Evolutionary conservation across 352 stramenopile genomes (phyloP).

Genomic region (Globisporangium nodosum): DNA sequence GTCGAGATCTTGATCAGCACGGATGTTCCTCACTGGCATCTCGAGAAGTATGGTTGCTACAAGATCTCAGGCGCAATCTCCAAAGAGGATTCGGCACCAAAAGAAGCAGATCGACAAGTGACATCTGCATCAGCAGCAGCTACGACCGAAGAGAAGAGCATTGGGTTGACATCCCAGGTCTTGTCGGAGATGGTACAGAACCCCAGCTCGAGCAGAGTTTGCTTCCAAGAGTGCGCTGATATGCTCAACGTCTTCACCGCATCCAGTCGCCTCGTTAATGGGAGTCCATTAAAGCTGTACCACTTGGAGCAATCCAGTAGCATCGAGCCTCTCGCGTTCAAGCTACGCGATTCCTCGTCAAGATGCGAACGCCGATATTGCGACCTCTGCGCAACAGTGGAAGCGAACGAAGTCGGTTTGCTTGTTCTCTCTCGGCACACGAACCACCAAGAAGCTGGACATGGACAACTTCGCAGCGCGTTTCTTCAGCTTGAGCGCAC

Average conservation of each 20-base stretch:
- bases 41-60: slow-evolving; percentile 32
- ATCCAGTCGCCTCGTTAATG: not conserved
- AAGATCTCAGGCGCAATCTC: slow-evolving; percentile 14
- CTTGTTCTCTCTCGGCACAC: too few relatives aligned
- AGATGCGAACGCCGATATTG: not conserved
- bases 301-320: slow-evolving; percentile 2
- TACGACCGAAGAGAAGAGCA: slow-evolving; percentile 7
- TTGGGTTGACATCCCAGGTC: slow-evolving; percentile 1
- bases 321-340: slow-evolving; percentile 7
- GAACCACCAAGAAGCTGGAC: too few relatives aligned
- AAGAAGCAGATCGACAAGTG: not conserved
- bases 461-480: too few relatives aligned
- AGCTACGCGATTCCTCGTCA: not conserved
- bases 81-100: not conserved
- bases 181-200: not conserved
- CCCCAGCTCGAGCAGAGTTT: not conserved
- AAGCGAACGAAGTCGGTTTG: too few relatives aligned
- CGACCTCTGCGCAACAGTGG: too few relatives aligned
- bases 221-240: not conserved
- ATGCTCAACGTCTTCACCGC: not conserved
- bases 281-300: slow-evolving; percentile 5
- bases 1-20: slow-evolving; percentile 28
- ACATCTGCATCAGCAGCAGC: not conserved
- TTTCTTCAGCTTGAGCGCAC: too few relatives aligned
- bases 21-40: slow-evolving; percentile 21